Conservation (phyloP, 1,284 basidiomycete genomes). For the Rugosomyces carneus region DNA sequence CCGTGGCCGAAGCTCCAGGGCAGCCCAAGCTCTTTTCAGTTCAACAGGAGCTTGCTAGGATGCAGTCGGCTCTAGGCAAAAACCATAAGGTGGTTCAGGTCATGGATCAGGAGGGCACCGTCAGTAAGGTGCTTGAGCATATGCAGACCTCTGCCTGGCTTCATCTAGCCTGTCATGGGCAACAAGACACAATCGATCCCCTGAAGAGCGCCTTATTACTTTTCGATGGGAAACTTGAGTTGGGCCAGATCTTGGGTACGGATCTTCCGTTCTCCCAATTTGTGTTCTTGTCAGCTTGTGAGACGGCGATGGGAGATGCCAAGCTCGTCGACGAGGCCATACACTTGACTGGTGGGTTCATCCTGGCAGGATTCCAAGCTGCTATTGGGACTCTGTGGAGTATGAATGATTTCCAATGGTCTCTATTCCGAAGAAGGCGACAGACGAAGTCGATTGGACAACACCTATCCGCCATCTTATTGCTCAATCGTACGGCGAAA, state of each 20-base stretch:
- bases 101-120: slow-evolving; percentile 5
- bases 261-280: slow-evolving; percentile 12
- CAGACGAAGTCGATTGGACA: slow-evolving; percentile 90
- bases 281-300: slow-evolving; percentile 26
- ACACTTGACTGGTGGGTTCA: slow-evolving; percentile 28
- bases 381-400: slow-evolving; percentile 30
- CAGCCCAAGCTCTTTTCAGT: background rate
- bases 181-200: slow-evolving; percentile 13
- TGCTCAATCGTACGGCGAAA: slow-evolving; percentile 90
- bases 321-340: slow-evolving; percentile 21
- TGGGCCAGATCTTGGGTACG: slow-evolving; percentile 9
- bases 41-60: slow-evolving; percentile 4
- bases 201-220: slow-evolving; percentile 14
- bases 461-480: slow-evolving; percentile 83
- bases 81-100: background rate
- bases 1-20: background rate
- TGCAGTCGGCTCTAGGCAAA: background rate
- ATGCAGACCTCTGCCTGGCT: slow-evolving; percentile 10
- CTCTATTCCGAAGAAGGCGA: slow-evolving; percentile 72
- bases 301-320: slow-evolving; percentile 16
- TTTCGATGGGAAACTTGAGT: slow-evolving; percentile 10
- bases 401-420: slow-evolving; percentile 62
- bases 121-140: slow-evolving; percentile 6
- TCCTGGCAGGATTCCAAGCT: slow-evolving; percentile 28
- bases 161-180: slow-evolving; percentile 17